phyloP scores from a whole-genome alignment of 1,284 basidiomycete genomes.

The Trichosporon sp. region DNA sequence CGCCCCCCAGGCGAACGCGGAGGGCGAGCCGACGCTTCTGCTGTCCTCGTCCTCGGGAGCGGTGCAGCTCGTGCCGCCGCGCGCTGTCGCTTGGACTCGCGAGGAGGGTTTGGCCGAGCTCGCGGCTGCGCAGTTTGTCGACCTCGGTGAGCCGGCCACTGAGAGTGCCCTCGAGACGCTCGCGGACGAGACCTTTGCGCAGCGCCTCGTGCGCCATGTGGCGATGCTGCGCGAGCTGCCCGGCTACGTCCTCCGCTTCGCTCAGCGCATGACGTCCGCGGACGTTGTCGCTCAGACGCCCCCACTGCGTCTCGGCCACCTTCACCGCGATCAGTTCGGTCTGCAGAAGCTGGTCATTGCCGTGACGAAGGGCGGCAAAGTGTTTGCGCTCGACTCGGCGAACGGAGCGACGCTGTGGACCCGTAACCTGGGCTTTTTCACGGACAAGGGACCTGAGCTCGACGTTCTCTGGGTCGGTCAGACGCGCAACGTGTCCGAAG shows the following conservation, averaged over 20 bases:
- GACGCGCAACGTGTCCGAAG: constrained; percentile 35
- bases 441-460: constrained; percentile 30
- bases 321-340: constrained; percentile 73
- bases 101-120: constrained; percentile 75
- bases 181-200: constrained; percentile 57
- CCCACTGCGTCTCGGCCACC: constrained; percentile 40
- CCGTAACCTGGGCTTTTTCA: constrained; percentile 51
- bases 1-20: constrained; percentile 13
- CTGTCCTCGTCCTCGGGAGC: constrained; percentile 72
- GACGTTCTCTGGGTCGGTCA: constrained; percentile 31
- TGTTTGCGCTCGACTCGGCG: constrained; percentile 75
- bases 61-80: constrained; percentile 67
- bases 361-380: constrained; percentile 65
- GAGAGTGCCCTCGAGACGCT: constrained; percentile 48
- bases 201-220: constrained; percentile 59
- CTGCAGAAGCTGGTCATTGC: constrained; percentile 77
- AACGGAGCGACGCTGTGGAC: constrained; percentile 73
- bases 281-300: constrained; percentile 50
- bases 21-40: constrained; percentile 37
- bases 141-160: constrained; percentile 65
- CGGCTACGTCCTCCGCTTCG: constrained; percentile 61
- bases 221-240: constrained; percentile 61
- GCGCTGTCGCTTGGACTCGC: constrained; percentile 64
- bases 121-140: constrained; percentile 63
- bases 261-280: constrained; percentile 67